Evolutionary conservation across 2,329 filamentous ascomycete genomes (phyloP), one percentile per base, ranked within the genome.

Genomic region (Hortaea werneckii): DNA sequence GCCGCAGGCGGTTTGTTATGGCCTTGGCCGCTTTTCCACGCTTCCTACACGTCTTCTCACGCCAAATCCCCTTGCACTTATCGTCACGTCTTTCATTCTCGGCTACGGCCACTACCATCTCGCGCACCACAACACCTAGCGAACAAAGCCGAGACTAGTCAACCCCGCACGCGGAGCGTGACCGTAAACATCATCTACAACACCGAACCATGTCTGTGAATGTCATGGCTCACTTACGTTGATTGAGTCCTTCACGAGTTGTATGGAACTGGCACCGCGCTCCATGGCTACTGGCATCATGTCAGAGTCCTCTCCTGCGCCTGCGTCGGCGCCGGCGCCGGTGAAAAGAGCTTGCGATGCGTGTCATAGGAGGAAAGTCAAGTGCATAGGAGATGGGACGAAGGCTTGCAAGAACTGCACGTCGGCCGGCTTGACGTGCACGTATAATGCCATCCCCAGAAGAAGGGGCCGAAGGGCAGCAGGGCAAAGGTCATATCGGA

Each of bases 401-500:
- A 65, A 65, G 45, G 75, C 78, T 4, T 82, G 78, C 66, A 76
- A 78, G 61, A 79, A 80, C 57, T 82, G 78, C 60, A 63, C 71
- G 44, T 73, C 74, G 47, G 76, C 78, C 29, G 72, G 75, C 26
- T 69, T 82, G 49, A 71, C 67, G n/a, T 82, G 78, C 66, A 81
- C 78, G 52, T 77, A 79, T 60, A 79, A 81, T 55, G 77, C 79
- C 55, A 73, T 82, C 38, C 78, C 78, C 76, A 78, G 61, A 80
- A 80, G 62, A 76, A 80, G 54, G 78, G 78, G 2, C 78, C 78
- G 9, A 82, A 81, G 56, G 75, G 76, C 28, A 78, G 76, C 42
- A 72, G 76, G 49, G 78, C 78, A 30, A 76, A 79, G 53, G 77
- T 82, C 37, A 78, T 82, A 47, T 78, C 78, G 50, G 77, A 80